Conservation (phyloP, 202 grass and related monocot genomes). For the Setaria italica region DNA sequence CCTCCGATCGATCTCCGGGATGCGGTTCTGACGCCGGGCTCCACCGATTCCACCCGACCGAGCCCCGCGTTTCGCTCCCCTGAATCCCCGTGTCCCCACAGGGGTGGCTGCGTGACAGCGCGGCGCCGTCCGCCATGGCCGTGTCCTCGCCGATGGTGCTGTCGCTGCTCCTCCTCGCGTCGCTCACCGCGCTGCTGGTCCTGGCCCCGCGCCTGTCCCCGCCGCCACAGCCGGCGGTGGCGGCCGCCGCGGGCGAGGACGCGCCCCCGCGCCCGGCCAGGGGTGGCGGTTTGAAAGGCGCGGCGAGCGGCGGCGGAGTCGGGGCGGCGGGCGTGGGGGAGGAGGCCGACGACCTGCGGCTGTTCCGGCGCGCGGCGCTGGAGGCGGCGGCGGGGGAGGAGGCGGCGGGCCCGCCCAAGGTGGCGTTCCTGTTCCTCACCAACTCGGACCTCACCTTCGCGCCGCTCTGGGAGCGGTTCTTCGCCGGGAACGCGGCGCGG, state of each 20-base stretch:
- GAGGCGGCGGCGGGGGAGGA: not conserved
- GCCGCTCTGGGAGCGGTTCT: slow-evolving; percentile 81
- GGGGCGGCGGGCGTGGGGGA: not conserved
- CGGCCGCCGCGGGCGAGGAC: not conserved
- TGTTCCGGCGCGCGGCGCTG: slow-evolving; percentile 50
- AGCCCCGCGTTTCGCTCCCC: not conserved
- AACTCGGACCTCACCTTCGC: slow-evolving; percentile 78
- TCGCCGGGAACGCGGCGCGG: slow-evolving; percentile 44
- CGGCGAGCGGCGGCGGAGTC: not conserved
- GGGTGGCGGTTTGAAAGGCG: not conserved
- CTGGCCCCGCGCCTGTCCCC: slow-evolving; percentile 36
- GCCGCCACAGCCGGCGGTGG: not conserved
- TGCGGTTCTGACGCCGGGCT: not conserved
- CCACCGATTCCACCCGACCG: not conserved
- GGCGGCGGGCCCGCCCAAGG: slow-evolving; percentile 48
- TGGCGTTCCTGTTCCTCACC: slow-evolving; percentile 85
- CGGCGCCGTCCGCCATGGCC: not conserved
- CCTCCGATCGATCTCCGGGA: not conserved
- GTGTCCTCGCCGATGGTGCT: slow-evolving; percentile 44
- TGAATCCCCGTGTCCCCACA: not conserved
- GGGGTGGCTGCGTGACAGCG: not conserved
- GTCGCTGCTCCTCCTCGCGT: slow-evolving; percentile 48
- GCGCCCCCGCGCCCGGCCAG: not conserved
- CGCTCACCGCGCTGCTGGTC: slow-evolving; percentile 47
- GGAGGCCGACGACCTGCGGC: slow-evolving; percentile 49